phyloP scores from a whole-genome alignment of 257 asterid species.

The Paulownia fortunei region DNA sequence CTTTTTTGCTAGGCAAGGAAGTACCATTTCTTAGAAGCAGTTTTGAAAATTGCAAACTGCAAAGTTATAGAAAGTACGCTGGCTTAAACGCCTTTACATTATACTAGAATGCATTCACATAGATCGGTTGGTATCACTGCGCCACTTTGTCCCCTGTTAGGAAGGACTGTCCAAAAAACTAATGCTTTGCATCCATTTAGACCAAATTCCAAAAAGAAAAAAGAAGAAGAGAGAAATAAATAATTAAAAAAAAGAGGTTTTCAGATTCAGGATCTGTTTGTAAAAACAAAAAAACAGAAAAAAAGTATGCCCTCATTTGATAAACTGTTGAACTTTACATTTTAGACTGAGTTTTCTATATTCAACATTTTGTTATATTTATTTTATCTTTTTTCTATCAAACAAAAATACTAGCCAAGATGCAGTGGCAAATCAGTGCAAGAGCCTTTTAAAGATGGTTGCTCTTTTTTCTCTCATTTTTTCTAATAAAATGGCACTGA shows the following conservation, averaged over 20 bases:
- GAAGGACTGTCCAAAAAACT: not conserved
- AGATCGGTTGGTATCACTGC: not conserved
- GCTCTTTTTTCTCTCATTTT: conserved; percentile 16
- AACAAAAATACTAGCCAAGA: conserved; percentile 18
- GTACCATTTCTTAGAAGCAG: not conserved
- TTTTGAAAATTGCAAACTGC: not conserved
- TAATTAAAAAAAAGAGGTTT: not conserved
- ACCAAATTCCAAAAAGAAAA: not conserved
- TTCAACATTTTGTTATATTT: not conserved
- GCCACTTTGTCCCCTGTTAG: not conserved
- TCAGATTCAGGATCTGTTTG: not conserved
- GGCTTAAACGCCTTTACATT: not conserved
- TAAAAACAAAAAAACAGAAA: not conserved
- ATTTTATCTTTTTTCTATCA: not conserved
- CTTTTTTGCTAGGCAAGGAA: not conserved
- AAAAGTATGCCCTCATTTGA: conserved; percentile 1
- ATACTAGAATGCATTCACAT: not conserved
- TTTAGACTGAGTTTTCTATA: not conserved
- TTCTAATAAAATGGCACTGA: conserved; percentile 22
- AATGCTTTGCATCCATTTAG: conserved; percentile 4
- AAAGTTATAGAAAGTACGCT: not conserved
- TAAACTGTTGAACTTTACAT: not conserved
- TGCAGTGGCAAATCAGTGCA: not conserved
- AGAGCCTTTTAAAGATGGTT: conserved; percentile 21
- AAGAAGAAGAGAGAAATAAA: not conserved